These are phyloP conservation scores for Crithidia fasciculata DNA, from an alignment of 208 protist species.

Conservation along the genomic window DNA sequence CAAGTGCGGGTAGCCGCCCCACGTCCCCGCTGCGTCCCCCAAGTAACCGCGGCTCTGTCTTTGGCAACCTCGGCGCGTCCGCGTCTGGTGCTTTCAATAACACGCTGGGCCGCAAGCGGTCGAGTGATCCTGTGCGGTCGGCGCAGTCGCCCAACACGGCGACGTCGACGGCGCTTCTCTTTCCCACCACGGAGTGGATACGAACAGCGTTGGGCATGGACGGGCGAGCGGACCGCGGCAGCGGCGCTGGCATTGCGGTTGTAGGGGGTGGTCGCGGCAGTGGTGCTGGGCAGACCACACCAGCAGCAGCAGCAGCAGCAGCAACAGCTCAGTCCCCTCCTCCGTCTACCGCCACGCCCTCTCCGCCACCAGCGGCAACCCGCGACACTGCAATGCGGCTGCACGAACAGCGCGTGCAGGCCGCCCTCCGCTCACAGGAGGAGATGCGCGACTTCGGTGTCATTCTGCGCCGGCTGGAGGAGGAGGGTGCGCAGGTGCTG, in stretches of 20 bases:
- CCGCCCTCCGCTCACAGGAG: slow-evolving; percentile 40
- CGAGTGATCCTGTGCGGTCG: not conserved
- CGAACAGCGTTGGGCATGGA: not conserved
- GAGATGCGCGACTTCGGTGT: slow-evolving; percentile 49
- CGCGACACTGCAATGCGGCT: slow-evolving; percentile 31
- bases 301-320: not conserved
- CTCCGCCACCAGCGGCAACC: not conserved
- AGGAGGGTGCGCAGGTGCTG: slow-evolving; percentile 11
- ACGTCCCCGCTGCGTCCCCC: not conserved
- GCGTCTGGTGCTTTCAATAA: not conserved
- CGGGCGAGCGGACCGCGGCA: too few relatives aligned
- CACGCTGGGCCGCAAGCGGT: not conserved
- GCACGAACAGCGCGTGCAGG: slow-evolving; percentile 42
- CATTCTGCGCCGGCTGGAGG: slow-evolving; percentile 44
- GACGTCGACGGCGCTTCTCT: slow-evolving; percentile 1
- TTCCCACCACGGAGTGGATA: slow-evolving; percentile 16
- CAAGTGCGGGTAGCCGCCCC: not conserved
- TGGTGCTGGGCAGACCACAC: too few relatives aligned
- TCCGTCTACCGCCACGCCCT: too few relatives aligned
- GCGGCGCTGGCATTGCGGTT: too few relatives aligned
- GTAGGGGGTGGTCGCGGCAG: too few relatives aligned
- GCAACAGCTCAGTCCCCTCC: not conserved
- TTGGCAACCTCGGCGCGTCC: not conserved
- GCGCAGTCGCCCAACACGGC: not conserved
- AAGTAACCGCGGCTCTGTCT: not conserved